A percentile compares a stretch with the other conserved stretches of the same genome.
Evolutionary conservation across 2,329 filamentous ascomycete genomes (phyloP).

Genomic region (Volutella citrinella): DNA sequence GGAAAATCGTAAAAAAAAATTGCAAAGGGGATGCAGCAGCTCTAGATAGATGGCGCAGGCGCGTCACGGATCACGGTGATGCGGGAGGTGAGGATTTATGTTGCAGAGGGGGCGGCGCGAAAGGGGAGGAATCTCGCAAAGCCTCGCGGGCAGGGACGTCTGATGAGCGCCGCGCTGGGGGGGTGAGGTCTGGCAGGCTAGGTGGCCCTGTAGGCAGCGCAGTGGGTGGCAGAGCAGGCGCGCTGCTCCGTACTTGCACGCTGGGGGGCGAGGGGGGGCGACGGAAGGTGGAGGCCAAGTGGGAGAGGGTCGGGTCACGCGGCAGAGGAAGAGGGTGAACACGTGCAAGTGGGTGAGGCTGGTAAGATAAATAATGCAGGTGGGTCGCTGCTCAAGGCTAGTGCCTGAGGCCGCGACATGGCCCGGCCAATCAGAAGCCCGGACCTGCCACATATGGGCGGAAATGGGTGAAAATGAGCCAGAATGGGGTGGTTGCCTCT

Average conservation of each 20-base stretch:
- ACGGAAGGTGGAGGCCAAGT: slow-evolving; percentile 16
- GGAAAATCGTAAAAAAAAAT: slow-evolving; percentile 13
- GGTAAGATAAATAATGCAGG: slow-evolving; percentile 32
- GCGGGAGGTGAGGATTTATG: slow-evolving; percentile 25
- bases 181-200: no score
- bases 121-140: neutral
- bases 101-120: slow-evolving; percentile 21
- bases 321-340: slow-evolving; percentile 35
- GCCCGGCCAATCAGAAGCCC: slow-evolving; percentile 16
- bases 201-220: no score
- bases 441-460: slow-evolving; percentile 20
- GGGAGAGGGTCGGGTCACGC: slow-evolving; percentile 38
- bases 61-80: no score
- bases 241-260: no score
- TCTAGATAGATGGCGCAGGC: no score
- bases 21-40: no score
- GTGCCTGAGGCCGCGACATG: slow-evolving; percentile 21
- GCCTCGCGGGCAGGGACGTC: no score
- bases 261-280: slow-evolving; percentile 12
- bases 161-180: no score
- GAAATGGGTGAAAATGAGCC: slow-evolving; percentile 15
- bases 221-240: no score
- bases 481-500: slow-evolving; percentile 15
- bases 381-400: slow-evolving; percentile 5
- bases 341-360: slow-evolving; percentile 39